These are phyloP conservation scores for Aspergillus cristatus DNA, from an alignment of 495 filamentous ascomycete species.

Conservation along the genomic window DNA sequence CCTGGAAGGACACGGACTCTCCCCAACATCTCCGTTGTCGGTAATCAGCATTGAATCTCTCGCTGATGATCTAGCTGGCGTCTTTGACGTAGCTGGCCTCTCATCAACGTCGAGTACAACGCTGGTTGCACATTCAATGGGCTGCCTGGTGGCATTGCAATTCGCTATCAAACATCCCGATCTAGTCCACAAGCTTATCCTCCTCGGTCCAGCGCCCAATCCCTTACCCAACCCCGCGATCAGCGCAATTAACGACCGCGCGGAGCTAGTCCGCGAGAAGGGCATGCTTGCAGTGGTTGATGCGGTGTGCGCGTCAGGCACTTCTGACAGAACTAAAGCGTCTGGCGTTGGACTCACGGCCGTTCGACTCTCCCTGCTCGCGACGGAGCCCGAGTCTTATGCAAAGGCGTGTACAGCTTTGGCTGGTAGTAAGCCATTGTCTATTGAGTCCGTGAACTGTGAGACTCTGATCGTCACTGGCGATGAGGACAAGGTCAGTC, in stretches of 20 bases:
- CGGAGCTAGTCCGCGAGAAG: constrained; percentile 26
- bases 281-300: constrained; percentile 36
- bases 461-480: constrained; percentile 31
- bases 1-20: constrained; percentile 46
- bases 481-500: constrained; percentile 32
- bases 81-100: constrained; percentile 31
- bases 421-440: constrained; percentile 24
- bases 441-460: constrained; percentile 13
- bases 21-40: constrained; percentile 31
- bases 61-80: constrained; percentile 32
- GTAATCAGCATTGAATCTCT: no score
- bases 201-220: constrained; percentile 31
- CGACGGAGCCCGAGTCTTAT: constrained; percentile 43
- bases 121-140: constrained; percentile 38
- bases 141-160: constrained; percentile 33
- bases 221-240: constrained; percentile 22
- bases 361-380: constrained; percentile 29
- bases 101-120: constrained; percentile 10
- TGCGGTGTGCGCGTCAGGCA: constrained; percentile 20
- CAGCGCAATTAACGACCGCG: constrained; percentile 21
- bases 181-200: constrained; percentile 29
- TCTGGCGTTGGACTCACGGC: constrained; percentile 29
- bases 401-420: constrained; percentile 45
- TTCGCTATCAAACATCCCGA: constrained; percentile 28
- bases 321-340: constrained; percentile 22